Evolutionary conservation across 1,139 yeast genomes (phyloP).

Genomic region (Ashbya aceris): DNA sequence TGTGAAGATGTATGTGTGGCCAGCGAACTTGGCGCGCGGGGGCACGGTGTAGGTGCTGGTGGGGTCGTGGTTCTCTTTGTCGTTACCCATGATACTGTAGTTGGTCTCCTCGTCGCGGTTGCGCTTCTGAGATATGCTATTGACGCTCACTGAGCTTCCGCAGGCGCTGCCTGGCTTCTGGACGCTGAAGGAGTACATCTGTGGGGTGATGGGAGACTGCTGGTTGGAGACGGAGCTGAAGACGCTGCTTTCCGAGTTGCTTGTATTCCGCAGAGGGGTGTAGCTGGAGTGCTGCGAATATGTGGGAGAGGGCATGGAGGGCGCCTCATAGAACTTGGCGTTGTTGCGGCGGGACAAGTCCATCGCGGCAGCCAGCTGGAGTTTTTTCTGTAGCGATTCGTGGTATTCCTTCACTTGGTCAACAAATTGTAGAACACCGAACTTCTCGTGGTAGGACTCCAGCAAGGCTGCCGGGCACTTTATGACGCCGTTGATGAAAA

Average conservation of each 20-base stretch:
- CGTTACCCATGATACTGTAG: constrained; percentile 10
- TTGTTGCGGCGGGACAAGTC: constrained; percentile 18
- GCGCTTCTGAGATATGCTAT: constrained; percentile 14
- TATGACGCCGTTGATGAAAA: constrained; percentile 21
- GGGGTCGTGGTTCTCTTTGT: constrained; percentile 19
- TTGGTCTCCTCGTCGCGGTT: constrained; percentile 6
- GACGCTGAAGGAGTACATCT: constrained; percentile 18
- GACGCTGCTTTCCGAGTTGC: constrained; percentile 22
- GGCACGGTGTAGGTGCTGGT: constrained; percentile 13
- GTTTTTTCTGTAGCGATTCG: constrained; percentile 18
- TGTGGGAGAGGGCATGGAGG: constrained; percentile 15
- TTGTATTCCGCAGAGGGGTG: constrained; percentile 26
- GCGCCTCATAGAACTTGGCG: constrained; percentile 13
- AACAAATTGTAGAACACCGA: constrained; percentile 22
- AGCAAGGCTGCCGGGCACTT: constrained; percentile 22
- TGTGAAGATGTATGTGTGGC: constrained; percentile 18
- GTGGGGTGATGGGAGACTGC: constrained; percentile 24
- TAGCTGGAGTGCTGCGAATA: constrained; percentile 21
- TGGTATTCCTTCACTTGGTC: constrained; percentile 21
- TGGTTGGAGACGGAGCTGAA: constrained; percentile 20
- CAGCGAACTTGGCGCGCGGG: constrained; percentile 21
- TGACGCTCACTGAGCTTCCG: constrained; percentile 22
- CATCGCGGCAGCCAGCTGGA: constrained; percentile 22
- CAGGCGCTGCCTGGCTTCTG: constrained; percentile 17
- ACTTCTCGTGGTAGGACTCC: constrained; percentile 22